phyloP scores from a whole-genome alignment of 202 grass and related monocot genomes.

The Dendrocalamus latiflorus region DNA sequence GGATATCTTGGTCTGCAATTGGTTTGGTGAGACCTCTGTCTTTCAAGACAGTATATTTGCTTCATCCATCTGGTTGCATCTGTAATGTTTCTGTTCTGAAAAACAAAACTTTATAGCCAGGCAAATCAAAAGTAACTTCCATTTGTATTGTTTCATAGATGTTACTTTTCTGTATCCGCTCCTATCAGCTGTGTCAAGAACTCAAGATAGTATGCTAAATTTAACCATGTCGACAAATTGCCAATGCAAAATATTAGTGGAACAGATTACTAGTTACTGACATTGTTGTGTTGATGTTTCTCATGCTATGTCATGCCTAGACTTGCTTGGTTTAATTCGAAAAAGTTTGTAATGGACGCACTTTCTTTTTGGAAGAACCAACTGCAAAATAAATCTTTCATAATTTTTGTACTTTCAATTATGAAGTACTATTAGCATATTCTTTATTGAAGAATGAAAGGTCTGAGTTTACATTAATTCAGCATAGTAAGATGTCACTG shows the following conservation, averaged over 20 bases:
- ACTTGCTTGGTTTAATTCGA: background rate
- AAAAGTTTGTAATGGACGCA: background rate
- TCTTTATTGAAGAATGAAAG: background rate
- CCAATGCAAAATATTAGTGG: too few relatives aligned
- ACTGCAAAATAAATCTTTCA: background rate
- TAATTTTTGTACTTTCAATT: background rate
- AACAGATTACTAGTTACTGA: too few relatives aligned
- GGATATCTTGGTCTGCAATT: conserved; percentile 98
- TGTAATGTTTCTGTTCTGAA: too few relatives aligned
- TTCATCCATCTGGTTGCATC: background rate
- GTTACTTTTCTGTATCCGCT: too few relatives aligned
- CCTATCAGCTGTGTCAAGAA: too few relatives aligned
- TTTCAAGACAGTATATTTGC: background rate
- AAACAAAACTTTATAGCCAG: too few relatives aligned
- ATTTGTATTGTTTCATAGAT: too few relatives aligned
- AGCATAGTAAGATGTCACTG: background rate
- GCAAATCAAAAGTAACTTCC: too few relatives aligned
- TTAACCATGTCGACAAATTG: too few relatives aligned
- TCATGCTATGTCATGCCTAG: background rate
- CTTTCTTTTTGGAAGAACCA: background rate
- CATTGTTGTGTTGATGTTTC: too few relatives aligned
- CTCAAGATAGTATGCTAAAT: too few relatives aligned
- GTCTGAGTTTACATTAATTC: background rate
- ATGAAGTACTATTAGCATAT: background rate
- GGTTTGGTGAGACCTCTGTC: conserved; percentile 71